Percentiles rank a stretch among this genome's conserved stretches.
phyloP scores from a whole-genome alignment of 169 alveolate genomes.

The Plasmodium gaboni region DNA sequence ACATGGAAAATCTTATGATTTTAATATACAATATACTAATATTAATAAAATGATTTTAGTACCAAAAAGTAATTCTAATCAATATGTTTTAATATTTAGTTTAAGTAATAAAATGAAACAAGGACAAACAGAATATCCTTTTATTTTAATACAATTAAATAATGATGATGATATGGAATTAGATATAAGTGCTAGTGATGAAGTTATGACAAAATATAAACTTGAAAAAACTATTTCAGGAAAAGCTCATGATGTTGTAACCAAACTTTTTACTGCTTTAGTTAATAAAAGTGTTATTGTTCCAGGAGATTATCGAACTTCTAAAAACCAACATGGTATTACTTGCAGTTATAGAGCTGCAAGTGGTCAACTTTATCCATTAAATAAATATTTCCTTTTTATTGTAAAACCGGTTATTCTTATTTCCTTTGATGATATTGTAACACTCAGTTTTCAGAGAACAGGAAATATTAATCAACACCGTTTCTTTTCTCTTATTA shows the following conservation, averaged over 20 bases:
- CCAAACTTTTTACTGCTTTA: constrained; percentile 93
- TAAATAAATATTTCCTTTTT: constrained; percentile 94
- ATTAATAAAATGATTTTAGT: constrained; percentile 94
- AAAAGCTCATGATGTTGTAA: constrained; percentile 93
- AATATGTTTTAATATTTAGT: constrained; percentile 92
- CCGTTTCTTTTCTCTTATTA: constrained; percentile 95
- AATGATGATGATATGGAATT: constrained; percentile 92
- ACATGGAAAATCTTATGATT: constrained; percentile 97
- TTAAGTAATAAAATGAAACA: constrained; percentile 95
- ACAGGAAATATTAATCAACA: constrained; percentile 94
- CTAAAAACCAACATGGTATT: constrained; percentile 88
- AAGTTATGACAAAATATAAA: constrained; percentile 88
- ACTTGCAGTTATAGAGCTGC: constrained; percentile 97
- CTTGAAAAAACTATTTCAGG: constrained; percentile 90
- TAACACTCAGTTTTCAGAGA: constrained; percentile 95
- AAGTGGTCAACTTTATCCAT: constrained; percentile 96
- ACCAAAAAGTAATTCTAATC: constrained; percentile 96
- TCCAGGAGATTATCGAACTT: constrained; percentile 96
- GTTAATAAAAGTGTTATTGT: constrained; percentile 93
- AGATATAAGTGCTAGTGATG: constrained; percentile 92
- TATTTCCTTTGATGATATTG: constrained; percentile 94
- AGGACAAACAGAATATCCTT: constrained; percentile 97
- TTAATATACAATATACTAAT: constrained; percentile 93
- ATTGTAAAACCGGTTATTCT: constrained; percentile 97
- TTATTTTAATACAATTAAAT: constrained; percentile 95